Evolutionary conservation across 1,284 basidiomycete species (phyloP).

Genomic region (Rhodofomes roseus): DNA sequence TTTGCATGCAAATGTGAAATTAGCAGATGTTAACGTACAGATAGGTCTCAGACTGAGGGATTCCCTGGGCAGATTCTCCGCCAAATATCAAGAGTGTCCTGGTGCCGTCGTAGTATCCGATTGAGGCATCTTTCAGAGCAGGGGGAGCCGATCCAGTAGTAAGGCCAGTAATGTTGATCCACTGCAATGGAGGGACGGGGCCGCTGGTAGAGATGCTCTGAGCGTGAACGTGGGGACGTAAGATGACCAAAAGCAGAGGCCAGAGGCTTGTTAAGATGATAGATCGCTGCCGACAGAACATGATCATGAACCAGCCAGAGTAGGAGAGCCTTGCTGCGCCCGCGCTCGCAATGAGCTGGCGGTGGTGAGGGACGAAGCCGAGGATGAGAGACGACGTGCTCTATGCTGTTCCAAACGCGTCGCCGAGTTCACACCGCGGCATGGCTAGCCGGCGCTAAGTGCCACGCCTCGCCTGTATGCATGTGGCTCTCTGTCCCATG

Average conservation of each 20-base stretch:
- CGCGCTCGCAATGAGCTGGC: constrained; percentile 24
- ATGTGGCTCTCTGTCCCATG: background rate
- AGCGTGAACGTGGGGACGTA: constrained; percentile 19
- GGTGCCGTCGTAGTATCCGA: constrained; percentile 47
- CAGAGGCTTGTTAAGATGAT: constrained; percentile 19
- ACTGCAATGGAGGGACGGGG: constrained; percentile 40
- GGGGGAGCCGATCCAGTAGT: constrained; percentile 50
- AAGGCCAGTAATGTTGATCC: constrained; percentile 66
- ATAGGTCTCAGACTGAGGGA: constrained; percentile 62
- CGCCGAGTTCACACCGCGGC: constrained; percentile 5
- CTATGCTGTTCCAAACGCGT: constrained; percentile 16
- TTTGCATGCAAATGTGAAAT: background rate
- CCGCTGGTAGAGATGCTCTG: constrained; percentile 34
- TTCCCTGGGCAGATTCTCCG: constrained; percentile 62
- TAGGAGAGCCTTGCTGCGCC: constrained; percentile 16
- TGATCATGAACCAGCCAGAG: constrained; percentile 9
- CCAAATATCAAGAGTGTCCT: constrained; percentile 69
- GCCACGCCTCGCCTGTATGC: constrained; percentile 9
- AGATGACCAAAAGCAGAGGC: constrained; percentile 22
- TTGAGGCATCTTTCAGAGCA: constrained; percentile 65
- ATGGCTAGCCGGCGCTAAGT: constrained; percentile 1
- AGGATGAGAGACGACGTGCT: constrained; percentile 10
- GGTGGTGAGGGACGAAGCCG: constrained; percentile 18
- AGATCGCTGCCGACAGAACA: constrained; percentile 12
- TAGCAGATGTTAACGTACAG: constrained; percentile 41